A percentile compares a stretch with the other conserved stretches of the same genome.
Conservation (phyloP, 2,329 filamentous ascomycete genomes). For the Scortechinia acanthostroma region DNA sequence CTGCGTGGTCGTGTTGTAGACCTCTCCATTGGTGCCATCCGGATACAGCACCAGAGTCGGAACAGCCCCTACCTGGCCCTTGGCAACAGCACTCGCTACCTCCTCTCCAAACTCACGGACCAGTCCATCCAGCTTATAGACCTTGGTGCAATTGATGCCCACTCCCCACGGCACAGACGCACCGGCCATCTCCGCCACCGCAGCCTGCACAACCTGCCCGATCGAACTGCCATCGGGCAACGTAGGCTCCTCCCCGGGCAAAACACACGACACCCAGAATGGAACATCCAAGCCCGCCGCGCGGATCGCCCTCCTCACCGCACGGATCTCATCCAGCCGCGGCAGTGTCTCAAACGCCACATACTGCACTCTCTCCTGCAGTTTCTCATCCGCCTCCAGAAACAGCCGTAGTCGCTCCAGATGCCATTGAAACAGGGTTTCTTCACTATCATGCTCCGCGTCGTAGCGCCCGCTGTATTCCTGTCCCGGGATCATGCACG, state of each 20-base stretch:
- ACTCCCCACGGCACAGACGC: conserved; percentile 45
- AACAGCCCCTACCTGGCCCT: conserved; percentile 23
- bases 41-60: conserved; percentile 59
- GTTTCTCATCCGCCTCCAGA: conserved; percentile 17
- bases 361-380: conserved; percentile 35
- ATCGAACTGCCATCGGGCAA: conserved; percentile 48
- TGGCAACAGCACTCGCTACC: conserved; percentile 1
- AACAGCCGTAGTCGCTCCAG: conserved; percentile 42
- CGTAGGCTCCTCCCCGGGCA: conserved; percentile 39
- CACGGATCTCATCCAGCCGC: conserved; percentile 51
- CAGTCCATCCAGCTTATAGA: conserved; percentile 49
- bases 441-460: conserved; percentile 28
- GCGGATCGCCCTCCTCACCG: conserved; percentile 37
- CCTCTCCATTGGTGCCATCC: conserved; percentile 61
- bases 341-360: conserved; percentile 63
- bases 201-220: conserved; percentile 27
- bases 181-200: conserved; percentile 14
- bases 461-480: conserved; percentile 62
- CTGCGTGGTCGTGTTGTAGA: conserved; percentile 58
- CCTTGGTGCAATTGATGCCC: conserved; percentile 65
- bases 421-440: conserved; percentile 47
- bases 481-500: conserved; percentile 56
- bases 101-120: conserved; percentile 18
- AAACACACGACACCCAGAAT: conserved; percentile 60
- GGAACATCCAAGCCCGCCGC: conserved; percentile 16